Conservation (phyloP, 2,329 filamentous ascomycete species). For the Zymoseptoria passerinii region DNA sequence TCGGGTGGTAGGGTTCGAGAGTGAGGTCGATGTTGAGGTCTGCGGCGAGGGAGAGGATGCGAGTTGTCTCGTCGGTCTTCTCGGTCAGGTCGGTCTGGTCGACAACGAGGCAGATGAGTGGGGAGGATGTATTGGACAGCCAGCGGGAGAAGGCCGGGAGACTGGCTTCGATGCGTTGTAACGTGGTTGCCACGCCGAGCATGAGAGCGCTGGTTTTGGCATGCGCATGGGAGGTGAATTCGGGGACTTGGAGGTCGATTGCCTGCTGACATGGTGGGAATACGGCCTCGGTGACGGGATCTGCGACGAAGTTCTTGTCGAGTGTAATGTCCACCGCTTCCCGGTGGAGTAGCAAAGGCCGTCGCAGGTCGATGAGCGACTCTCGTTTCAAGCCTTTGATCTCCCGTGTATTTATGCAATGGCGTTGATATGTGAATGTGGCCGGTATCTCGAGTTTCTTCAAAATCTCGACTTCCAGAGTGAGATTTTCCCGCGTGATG, state of each 20-base stretch:
- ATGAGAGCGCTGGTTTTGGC: constrained; percentile 16
- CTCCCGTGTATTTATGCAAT: constrained; percentile 13
- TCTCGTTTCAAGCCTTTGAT: constrained; percentile 8
- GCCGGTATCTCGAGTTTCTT: constrained; percentile 11
- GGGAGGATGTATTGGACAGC: constrained; percentile 20
- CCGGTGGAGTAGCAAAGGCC: constrained; percentile 4
- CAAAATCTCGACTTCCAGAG: constrained; percentile 15
- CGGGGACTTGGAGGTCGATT: constrained; percentile 13
- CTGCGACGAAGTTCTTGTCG: constrained; percentile 8
- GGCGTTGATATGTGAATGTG: constrained; percentile 14
- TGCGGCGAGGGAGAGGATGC: constrained; percentile 8
- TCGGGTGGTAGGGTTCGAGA: constrained; percentile 17
- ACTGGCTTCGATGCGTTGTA: constrained; percentile 17
- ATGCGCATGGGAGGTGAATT: constrained; percentile 9
- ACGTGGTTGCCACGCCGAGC: constrained; percentile 20
- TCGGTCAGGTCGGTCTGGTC: constrained; percentile 15
- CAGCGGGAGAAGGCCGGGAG: constrained; percentile 20
- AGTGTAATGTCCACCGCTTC: constrained; percentile 5
- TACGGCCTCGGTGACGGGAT: constrained; percentile 4
- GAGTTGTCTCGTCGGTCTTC: constrained; percentile 7
- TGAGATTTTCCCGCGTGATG: constrained; percentile 8
- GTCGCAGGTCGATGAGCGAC: constrained; percentile 9
- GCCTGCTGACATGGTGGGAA: constrained; percentile 13
- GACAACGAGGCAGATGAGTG: constrained; percentile 19
- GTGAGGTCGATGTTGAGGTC: constrained; percentile 15